Percentiles rank a stretch among this genome's conserved stretches.
Evolutionary conservation across 306 rosid species (phyloP).

Genomic region (Hylodesmum podocarpum): DNA sequence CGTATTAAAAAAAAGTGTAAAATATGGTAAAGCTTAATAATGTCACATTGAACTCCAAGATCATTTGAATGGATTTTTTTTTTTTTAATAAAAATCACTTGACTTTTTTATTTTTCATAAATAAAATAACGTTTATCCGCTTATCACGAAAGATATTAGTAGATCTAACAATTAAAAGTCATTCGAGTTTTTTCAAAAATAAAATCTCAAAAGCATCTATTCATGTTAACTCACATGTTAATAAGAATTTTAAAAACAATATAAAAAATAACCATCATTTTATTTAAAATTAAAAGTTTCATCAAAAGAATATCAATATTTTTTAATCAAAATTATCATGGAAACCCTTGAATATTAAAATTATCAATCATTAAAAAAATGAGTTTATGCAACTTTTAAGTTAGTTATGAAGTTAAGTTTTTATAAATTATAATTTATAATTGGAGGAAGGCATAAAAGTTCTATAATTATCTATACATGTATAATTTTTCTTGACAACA

Average conservation of each 20-base stretch:
- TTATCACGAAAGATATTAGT: not conserved
- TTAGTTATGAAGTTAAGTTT: too few species aligned
- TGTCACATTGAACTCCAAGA: not conserved
- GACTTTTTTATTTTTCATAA: not conserved
- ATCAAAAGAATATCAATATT: too few species aligned
- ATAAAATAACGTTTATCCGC: not conserved
- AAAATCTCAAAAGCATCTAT: not conserved
- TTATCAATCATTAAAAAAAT: too few species aligned
- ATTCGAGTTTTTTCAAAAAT: not conserved
- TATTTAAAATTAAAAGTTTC: too few species aligned
- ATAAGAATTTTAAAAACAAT: not conserved
- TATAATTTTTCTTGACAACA: too few species aligned
- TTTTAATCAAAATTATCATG: too few species aligned
- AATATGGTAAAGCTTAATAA: not conserved
- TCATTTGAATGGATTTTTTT: not conserved
- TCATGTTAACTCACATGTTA: not conserved
- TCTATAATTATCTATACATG: too few species aligned
- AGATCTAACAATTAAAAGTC: not conserved
- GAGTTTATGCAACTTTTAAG: too few species aligned
- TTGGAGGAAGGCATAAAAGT: too few species aligned
- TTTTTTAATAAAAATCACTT: not conserved
- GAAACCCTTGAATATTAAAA: not conserved
- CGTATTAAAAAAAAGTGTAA: too few species aligned
- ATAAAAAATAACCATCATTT: not conserved
- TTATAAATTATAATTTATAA: too few species aligned